These are phyloP conservation scores for Russula ochroleuca DNA, from an alignment of 768 basidiomycete species.

Conservation along the genomic window DNA sequence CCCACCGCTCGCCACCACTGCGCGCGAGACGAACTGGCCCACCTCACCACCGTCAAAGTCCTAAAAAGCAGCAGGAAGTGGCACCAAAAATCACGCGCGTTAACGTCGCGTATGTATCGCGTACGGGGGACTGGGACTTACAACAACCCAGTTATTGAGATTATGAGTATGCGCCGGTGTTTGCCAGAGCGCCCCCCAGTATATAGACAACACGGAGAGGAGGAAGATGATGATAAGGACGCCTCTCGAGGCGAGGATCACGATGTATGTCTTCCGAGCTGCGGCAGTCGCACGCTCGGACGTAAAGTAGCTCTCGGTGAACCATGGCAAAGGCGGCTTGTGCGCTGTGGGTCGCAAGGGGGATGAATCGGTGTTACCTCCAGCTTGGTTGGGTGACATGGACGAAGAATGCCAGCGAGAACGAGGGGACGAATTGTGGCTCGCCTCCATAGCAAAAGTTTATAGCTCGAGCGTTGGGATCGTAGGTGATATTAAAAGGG, in stretches of 20 bases:
- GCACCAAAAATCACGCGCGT: background rate
- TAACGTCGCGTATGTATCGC: background rate
- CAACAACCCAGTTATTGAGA: conserved; percentile 55
- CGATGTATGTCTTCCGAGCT: conserved; percentile 42
- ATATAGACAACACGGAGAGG: conserved; percentile 51
- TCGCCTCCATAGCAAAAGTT: background rate
- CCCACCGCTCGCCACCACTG: conserved; percentile 35
- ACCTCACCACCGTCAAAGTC: conserved; percentile 58
- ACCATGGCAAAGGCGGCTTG: conserved; percentile 18
- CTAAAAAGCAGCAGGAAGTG: conserved; percentile 32
- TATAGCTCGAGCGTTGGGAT: background rate
- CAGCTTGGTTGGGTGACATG: background rate
- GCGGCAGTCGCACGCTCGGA: conserved; percentile 26
- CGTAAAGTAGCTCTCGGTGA: conserved; percentile 26
- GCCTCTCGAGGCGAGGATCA: conserved; percentile 37
- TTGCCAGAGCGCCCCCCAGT: conserved; percentile 56
- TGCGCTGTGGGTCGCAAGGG: background rate
- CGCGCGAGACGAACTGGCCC: conserved; percentile 44
- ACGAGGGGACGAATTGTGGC: background rate
- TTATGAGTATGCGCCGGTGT: conserved; percentile 38
- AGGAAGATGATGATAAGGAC: conserved; percentile 38
- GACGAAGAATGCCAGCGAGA: conserved; percentile 5
- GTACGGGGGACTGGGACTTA: conserved; percentile 33
- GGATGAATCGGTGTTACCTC: background rate
- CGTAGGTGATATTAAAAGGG: too few relatives aligned